phyloP scores from a whole-genome alignment of 2,329 filamentous ascomycete genomes.

The Trichoderma harzianum region DNA sequence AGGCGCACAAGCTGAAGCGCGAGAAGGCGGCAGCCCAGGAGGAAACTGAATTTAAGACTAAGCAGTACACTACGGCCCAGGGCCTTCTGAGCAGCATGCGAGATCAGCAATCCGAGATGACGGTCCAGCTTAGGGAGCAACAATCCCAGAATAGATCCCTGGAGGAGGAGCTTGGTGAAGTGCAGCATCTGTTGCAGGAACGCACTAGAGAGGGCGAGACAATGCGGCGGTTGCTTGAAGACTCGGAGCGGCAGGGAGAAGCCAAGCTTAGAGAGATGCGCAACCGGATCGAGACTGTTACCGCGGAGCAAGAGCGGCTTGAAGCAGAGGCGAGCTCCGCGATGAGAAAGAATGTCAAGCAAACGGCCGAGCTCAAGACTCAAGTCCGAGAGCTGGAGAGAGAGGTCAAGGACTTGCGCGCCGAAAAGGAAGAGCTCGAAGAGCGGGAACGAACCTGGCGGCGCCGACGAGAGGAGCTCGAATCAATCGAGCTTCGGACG shows the following conservation, averaged over 20 bases:
- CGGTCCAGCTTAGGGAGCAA: constrained; percentile 86
- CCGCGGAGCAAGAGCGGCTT: constrained; percentile 90
- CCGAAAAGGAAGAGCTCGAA: constrained; percentile 77
- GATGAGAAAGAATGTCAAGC: constrained; percentile 71
- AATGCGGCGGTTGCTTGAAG: constrained; percentile 83
- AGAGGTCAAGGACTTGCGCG: constrained; percentile 64
- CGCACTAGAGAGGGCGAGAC: constrained; percentile 89
- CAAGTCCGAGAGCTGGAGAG: constrained; percentile 80
- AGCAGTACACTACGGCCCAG: constrained; percentile 82
- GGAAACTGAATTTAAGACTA: constrained; percentile 77
- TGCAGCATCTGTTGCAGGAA: constrained; percentile 80
- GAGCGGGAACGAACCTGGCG: constrained; percentile 71
- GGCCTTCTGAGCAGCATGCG: constrained; percentile 87
- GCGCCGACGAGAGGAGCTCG: constrained; percentile 69
- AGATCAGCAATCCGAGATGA: constrained; percentile 84
- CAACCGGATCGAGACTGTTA: constrained; percentile 78
- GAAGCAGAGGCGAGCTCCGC: constrained; percentile 85
- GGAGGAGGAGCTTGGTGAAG: constrained; percentile 88
- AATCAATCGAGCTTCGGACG: constrained; percentile 65
- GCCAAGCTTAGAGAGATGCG: constrained; percentile 83
- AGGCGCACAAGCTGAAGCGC: constrained; percentile 63
- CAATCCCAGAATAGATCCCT: constrained; percentile 77
- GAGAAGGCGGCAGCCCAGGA: constrained; percentile 69
- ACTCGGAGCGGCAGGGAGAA: constrained; percentile 81
- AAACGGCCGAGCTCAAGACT: constrained; percentile 80